phyloP scores from a whole-genome alignment of 176 grass and related monocot genomes.

The Sorghum bicolor region DNA sequence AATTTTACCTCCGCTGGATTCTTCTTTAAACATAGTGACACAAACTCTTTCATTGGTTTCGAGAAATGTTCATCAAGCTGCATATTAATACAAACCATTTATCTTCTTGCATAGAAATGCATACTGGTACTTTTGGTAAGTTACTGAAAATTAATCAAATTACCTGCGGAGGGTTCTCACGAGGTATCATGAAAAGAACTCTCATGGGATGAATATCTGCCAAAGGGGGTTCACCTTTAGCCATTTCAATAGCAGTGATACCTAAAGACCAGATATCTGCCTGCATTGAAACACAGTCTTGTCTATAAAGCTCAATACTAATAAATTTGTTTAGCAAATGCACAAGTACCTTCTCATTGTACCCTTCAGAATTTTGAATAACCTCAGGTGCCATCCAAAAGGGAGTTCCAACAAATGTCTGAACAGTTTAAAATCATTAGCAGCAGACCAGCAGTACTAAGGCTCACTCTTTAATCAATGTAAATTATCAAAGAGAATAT shows the following conservation, averaged over 20 bases:
- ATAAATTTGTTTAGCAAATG: slow-evolving; percentile 20
- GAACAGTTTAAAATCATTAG: slow-evolving; percentile 38
- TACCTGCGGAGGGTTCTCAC: slow-evolving; percentile 99
- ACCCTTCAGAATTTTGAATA: slow-evolving; percentile 99
- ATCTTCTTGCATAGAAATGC: slow-evolving; percentile 24
- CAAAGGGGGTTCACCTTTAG: slow-evolving; percentile 99
- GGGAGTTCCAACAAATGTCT: slow-evolving; percentile 99
- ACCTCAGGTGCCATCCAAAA: slow-evolving; percentile 99
- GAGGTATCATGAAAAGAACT: slow-evolving; percentile 99
- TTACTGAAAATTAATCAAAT: slow-evolving; percentile 27
- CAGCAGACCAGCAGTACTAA: not conserved
- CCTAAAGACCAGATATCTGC: slow-evolving; percentile 99
- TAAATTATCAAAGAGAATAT: slow-evolving; percentile 6
- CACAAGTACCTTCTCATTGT: slow-evolving; percentile 87
- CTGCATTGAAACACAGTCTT: slow-evolving; percentile 61
- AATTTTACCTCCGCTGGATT: slow-evolving; percentile 79
- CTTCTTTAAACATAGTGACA: slow-evolving; percentile 95
- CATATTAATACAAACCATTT: slow-evolving; percentile 34
- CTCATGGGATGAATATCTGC: slow-evolving; percentile 99
- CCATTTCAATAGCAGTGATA: slow-evolving; percentile 99
- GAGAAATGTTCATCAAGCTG: slow-evolving; percentile 99
- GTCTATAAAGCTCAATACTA: slow-evolving; percentile 28
- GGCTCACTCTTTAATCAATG: slow-evolving; percentile 12
- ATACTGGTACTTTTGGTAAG: slow-evolving; percentile 1
- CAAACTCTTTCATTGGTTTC: slow-evolving; percentile 95